Conservation (phyloP, 768 basidiomycete genomes). For the Mycena haematopus region DNA sequence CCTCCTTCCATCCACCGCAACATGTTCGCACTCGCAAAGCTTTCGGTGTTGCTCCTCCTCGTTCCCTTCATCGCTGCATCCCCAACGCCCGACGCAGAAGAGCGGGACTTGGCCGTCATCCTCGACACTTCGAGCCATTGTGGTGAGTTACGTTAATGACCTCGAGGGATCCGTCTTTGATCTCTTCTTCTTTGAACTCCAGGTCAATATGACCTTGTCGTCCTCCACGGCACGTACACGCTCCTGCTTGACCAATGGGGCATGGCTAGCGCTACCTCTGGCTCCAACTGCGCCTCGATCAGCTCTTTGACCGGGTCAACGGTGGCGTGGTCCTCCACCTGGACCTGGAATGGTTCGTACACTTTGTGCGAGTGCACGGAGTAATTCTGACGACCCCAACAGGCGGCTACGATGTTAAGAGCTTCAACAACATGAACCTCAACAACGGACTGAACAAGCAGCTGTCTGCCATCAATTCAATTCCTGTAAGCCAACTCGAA, state of each 20-base stretch:
- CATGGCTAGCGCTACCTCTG: conserved; percentile 38
- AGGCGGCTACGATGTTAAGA: conserved; percentile 64
- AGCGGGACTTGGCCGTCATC: conserved; percentile 30
- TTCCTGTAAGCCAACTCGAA: conserved; percentile 50
- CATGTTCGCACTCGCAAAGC: conserved; percentile 31
- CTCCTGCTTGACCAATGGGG: conserved; percentile 26
- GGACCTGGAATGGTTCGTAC: conserved; percentile 40
- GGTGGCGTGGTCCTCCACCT: conserved; percentile 48
- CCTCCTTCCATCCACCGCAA: too few relatives aligned
- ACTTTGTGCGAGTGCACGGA: not conserved
- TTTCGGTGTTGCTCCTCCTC: conserved; percentile 38
- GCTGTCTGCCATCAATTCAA: conserved; percentile 58
- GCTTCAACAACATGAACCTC: conserved; percentile 58
- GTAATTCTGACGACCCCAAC: conserved; percentile 34
- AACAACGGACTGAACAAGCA: conserved; percentile 56
- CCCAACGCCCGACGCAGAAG: conserved; percentile 40
- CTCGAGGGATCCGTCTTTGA: not conserved
- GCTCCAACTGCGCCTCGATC: conserved; percentile 49
- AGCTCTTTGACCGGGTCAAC: conserved; percentile 36
- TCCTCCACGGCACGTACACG: conserved; percentile 12
- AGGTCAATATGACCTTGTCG: conserved; percentile 16
- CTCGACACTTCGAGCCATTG: conserved; percentile 27
- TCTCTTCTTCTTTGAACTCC: not conserved
- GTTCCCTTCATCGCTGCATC: conserved; percentile 39
- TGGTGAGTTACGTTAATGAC: conserved; percentile 31